phyloP scores from a whole-genome alignment of 2,329 filamentous ascomycete species.

The Daldinia eschscholtzii region DNA sequence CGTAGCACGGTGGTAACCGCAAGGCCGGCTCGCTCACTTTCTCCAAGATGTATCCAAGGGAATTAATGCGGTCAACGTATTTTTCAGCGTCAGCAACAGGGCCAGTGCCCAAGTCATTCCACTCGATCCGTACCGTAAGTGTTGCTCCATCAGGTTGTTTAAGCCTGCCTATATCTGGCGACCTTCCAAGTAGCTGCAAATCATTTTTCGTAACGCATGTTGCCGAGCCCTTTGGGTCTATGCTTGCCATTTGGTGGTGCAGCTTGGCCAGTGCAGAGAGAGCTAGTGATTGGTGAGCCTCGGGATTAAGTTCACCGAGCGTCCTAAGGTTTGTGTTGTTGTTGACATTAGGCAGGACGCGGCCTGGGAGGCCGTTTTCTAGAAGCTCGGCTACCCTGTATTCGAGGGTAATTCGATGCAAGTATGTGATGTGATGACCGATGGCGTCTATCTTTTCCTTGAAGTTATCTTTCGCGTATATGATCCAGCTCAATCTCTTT shows the following conservation, averaged over 20 bases:
- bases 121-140: conserved; percentile 24
- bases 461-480: neutral
- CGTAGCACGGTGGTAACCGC: conserved; percentile 28
- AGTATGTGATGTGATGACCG: neutral
- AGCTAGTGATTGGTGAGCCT: neutral
- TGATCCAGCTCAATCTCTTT: neutral
- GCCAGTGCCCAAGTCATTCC: conserved; percentile 16
- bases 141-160: conserved; percentile 3
- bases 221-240: neutral
- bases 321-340: neutral
- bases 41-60: conserved; percentile 26
- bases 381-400: neutral
- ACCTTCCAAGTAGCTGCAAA: neutral
- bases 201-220: neutral
- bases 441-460: conserved; percentile 1
- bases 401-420: neutral
- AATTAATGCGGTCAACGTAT: conserved; percentile 29
- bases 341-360: conserved; percentile 7
- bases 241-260: conserved; percentile 1
- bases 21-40: conserved; percentile 19
- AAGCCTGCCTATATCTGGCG: neutral
- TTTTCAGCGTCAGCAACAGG: conserved; percentile 2
- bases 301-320: neutral
- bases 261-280: conserved; percentile 3
- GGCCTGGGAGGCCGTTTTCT: conserved; percentile 3